Evolutionary conservation across 331 rosid genomes (phyloP), one percentile per base, ranked within the genome.

Genomic region (Dryas integrifolia): DNA sequence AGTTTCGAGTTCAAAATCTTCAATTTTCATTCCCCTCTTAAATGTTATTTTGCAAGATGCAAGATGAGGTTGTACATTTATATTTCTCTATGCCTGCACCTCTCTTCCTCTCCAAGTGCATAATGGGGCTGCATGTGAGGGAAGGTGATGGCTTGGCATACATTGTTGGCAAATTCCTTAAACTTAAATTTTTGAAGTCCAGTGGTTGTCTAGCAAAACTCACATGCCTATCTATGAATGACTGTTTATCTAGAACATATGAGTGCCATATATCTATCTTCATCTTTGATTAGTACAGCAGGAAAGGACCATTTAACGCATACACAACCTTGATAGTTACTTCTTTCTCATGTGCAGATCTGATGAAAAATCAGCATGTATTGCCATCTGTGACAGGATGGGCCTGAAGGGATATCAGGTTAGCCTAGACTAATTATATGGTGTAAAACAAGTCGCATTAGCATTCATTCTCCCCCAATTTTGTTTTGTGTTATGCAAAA

Each of bases 401-500:
- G 85, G 92, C 13, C 76, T 91, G 59, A 85, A 88, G 77, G 97
- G 97, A 59, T 91, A 86, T 69, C 97, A 91, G 86, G 97, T 91
- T 80, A 78, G 85, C 79, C 39, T 59, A 38, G 38, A 68, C 48
- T 61, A 56, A 52, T 81, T 40, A 63, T 56, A 71, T 78, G 48
- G 9, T 52, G 48, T 49, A 30, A 65, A 63, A 64, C 71, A 3
- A 69, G 60, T 81, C 43, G 58, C 63, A 75, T 60, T 18, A 48
- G 30, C 65, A 7, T 57, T 48, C 58, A 57, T 40, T 45, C 48
- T 49, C 46, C 69, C 59, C 47, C 40, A 9, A 26, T 6, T 63
- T 69, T 59, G 60, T 40, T 40, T 76, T 51, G 72, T 59, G 38
- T 64, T 72, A 41, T 56, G 63, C 59, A 85, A 18, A 50, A 24